These are phyloP conservation scores for Fusarium nygamai DNA, from an alignment of 2,329 filamentous ascomycete genomes.

Conservation along the genomic window DNA sequence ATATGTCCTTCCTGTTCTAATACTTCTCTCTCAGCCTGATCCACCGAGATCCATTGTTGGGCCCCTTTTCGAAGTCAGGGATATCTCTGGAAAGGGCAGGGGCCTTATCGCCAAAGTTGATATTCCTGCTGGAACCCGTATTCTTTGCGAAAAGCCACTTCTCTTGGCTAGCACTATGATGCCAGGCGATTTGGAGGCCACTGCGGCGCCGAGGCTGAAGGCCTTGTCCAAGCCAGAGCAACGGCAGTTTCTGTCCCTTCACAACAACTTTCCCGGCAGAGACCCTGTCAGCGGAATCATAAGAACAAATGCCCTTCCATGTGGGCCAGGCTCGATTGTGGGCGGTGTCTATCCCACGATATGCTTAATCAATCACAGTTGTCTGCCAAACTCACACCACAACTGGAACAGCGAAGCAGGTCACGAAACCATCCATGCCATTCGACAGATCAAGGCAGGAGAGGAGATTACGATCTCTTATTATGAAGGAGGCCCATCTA, in stretches of 20 bases:
- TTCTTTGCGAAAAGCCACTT: not conserved
- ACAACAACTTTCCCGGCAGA: not conserved
- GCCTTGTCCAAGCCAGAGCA: not conserved
- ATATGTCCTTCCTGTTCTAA: not conserved
- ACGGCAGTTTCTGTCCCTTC: not conserved
- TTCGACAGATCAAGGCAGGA: not conserved
- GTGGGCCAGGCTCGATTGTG: not conserved
- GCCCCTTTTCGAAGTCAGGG: not conserved
- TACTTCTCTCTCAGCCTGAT: not conserved
- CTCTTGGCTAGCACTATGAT: not conserved
- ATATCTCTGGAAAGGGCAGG: not conserved
- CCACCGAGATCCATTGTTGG: rapidly evolving
- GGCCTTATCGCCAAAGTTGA: not conserved
- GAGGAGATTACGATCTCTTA: not conserved
- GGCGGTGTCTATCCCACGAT: not conserved
- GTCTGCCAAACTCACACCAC: not conserved
- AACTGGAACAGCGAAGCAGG: not conserved
- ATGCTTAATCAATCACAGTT: not conserved
- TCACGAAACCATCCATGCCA: not conserved
- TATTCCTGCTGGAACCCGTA: not conserved
- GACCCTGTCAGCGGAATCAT: not conserved
- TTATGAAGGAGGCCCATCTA: not conserved
- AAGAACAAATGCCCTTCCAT: not conserved
- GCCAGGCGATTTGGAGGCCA: not conserved
- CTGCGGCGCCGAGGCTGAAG: not conserved